Percentiles rank a stretch among this genome's conserved stretches.
phyloP scores from a whole-genome alignment of 2,329 filamentous ascomycete genomes.

The Ceratocystis diversiconidia region DNA sequence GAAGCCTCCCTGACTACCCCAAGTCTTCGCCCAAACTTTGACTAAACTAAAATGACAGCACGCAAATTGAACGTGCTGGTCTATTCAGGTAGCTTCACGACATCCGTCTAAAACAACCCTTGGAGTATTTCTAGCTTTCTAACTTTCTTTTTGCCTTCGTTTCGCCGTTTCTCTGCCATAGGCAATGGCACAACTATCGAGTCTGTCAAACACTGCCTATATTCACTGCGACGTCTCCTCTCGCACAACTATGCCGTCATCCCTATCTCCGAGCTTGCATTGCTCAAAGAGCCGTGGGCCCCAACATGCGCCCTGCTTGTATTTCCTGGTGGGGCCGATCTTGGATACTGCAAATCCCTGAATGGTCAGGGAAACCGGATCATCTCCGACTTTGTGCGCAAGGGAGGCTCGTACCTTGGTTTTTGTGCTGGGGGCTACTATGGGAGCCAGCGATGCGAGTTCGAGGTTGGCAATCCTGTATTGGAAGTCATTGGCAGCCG shows the following conservation, averaged over 20 bases:
- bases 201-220: slow-evolving; percentile 80
- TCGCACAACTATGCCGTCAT: slow-evolving; percentile 88
- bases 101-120: not conserved
- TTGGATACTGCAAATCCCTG: slow-evolving; percentile 75
- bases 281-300: slow-evolving; percentile 86
- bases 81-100: slow-evolving; percentile 55
- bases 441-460: slow-evolving; percentile 67
- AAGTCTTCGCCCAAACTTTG: not conserved
- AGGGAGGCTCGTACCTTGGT: slow-evolving; percentile 74
- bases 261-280: slow-evolving; percentile 59
- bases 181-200: slow-evolving; percentile 75
- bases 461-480: slow-evolving; percentile 61
- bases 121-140: not conserved
- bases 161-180: slow-evolving; percentile 25
- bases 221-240: slow-evolving; percentile 70
- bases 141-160: not conserved
- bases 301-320: slow-evolving; percentile 78
- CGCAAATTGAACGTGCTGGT: slow-evolving; percentile 81
- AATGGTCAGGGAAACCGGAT: slow-evolving; percentile 77
- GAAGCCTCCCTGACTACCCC: not conserved
- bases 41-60: slow-evolving; percentile 38
- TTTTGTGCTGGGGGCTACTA: slow-evolving; percentile 96
- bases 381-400: slow-evolving; percentile 73
- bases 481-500: slow-evolving; percentile 76
- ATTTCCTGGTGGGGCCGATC: slow-evolving; percentile 84